Evolutionary conservation across 2,329 filamentous ascomycete species (phyloP).

Genomic region (Teratosphaeria epicoccoides): DNA sequence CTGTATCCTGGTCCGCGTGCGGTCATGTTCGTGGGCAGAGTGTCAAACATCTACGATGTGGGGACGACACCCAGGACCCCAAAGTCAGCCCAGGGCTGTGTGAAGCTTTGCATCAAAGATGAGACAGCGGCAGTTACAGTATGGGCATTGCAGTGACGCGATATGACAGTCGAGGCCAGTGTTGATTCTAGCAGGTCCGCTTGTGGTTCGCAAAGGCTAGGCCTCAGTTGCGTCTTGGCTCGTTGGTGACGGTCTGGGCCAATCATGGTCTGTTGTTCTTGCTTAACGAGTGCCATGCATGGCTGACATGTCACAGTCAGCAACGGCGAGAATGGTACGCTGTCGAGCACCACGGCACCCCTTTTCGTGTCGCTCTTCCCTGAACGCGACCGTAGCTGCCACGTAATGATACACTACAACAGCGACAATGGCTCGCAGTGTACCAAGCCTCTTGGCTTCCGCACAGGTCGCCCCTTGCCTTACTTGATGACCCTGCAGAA

Average conservation of each 20-base stretch:
- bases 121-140: conserved; percentile 45
- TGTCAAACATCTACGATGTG: conserved; percentile 45
- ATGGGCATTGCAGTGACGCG: conserved; percentile 4
- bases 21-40: conserved; percentile 43
- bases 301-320: conserved; percentile 27
- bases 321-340: conserved; percentile 32
- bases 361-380: conserved; percentile 49
- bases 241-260: conserved; percentile 47
- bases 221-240: conserved; percentile 38
- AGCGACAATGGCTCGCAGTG: conserved; percentile 34
- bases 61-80: conserved; percentile 33
- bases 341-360: conserved; percentile 35
- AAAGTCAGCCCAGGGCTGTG: conserved; percentile 39
- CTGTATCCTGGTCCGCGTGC: conserved; percentile 41
- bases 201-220: conserved; percentile 40
- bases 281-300: not conserved
- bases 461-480: conserved; percentile 27
- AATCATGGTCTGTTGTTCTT: conserved; percentile 31
- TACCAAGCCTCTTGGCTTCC: conserved; percentile 38
- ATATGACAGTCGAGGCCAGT: not conserved
- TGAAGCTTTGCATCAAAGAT: conserved; percentile 48
- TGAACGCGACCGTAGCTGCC: conserved; percentile 43
- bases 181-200: conserved; percentile 31
- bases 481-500: conserved; percentile 47
- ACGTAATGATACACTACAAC: conserved; percentile 44